A percentile compares a stretch with the other conserved stretches of the same genome.
Conservation (phyloP, 768 basidiomycete genomes). For the Collybiopsis confluens region DNA sequence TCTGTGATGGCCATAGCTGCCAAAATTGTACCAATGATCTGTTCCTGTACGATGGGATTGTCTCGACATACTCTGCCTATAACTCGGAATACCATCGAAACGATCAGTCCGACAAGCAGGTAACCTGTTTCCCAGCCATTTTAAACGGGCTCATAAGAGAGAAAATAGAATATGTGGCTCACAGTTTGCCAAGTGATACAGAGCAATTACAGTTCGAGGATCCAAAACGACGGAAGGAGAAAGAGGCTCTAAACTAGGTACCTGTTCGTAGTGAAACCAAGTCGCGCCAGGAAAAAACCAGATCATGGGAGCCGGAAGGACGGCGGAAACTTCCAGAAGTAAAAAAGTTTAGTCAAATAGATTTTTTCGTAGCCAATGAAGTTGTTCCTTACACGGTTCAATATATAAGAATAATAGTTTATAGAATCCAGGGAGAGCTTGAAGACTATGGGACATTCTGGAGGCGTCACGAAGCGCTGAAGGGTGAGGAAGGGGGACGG, state of each 20-base stretch:
- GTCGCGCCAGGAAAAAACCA: conserved; percentile 48
- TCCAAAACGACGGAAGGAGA: conserved; percentile 29
- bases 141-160: too few species aligned
- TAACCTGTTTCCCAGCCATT: too few species aligned
- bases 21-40: conserved; percentile 59
- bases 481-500: too few species aligned
- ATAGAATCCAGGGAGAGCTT: conserved; percentile 55
- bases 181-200: conserved; percentile 63
- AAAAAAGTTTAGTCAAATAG: too few species aligned
- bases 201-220: conserved; percentile 45
- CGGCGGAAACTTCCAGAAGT: conserved; percentile 54
- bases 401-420: conserved; percentile 51
- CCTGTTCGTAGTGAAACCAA: conserved; percentile 59
- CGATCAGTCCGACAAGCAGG: conserved; percentile 55
- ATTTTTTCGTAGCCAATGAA: too few species aligned
- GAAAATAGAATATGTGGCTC: too few species aligned
- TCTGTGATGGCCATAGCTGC: conserved; percentile 65
- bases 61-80: conserved; percentile 53
- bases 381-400: conserved; percentile 43
- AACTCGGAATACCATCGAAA: conserved; percentile 63
- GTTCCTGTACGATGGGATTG: conserved; percentile 61
- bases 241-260: conserved; percentile 30
- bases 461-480: too few species aligned
- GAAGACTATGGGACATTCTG: conserved; percentile 25
- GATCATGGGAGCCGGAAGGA: conserved; percentile 42